Conservation (phyloP, 1,284 basidiomycete genomes). For the Tylopilus orsonianus region DNA sequence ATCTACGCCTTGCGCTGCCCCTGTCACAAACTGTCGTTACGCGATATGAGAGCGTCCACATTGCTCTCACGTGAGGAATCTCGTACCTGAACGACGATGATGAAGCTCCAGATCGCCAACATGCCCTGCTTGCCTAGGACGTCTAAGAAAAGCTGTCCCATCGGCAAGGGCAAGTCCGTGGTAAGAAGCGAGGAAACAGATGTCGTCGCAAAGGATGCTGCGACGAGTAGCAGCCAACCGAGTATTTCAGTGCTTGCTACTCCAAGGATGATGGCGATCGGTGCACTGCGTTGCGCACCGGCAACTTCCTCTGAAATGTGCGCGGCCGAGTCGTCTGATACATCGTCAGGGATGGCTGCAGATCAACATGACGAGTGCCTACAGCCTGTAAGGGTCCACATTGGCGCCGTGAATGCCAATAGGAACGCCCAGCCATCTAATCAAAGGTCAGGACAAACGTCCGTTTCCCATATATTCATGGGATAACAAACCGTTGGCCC, state of each 20-base stretch:
- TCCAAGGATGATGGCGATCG: slow-evolving; percentile 72
- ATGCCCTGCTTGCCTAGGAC: slow-evolving; percentile 67
- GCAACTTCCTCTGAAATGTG: slow-evolving; percentile 75
- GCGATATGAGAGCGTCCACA: neutral
- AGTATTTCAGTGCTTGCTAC: slow-evolving; percentile 59
- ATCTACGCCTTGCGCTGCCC: slow-evolving; percentile 72
- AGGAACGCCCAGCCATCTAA: slow-evolving; percentile 73
- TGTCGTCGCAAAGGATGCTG: slow-evolving; percentile 61
- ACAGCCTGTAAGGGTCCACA: slow-evolving; percentile 80
- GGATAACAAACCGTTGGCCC: slow-evolving; percentile 49
- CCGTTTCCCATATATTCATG: no score
- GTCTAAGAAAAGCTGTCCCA: slow-evolving; percentile 70
- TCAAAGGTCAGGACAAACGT: neutral
- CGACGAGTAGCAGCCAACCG: slow-evolving; percentile 65
- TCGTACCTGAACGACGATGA: slow-evolving; percentile 66
- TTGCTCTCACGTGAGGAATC: neutral
- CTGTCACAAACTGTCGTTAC: slow-evolving; percentile 57
- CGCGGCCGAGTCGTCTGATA: slow-evolving; percentile 71
- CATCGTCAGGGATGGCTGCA: slow-evolving; percentile 1
- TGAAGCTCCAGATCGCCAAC: slow-evolving; percentile 68
- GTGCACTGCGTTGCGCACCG: slow-evolving; percentile 65
- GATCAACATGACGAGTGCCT: slow-evolving; percentile 21
- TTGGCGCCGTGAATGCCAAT: slow-evolving; percentile 68
- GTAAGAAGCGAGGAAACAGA: slow-evolving; percentile 55
- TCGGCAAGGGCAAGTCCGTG: slow-evolving; percentile 57